Conservation (phyloP, 1,284 basidiomycete genomes). For the Meripilus lineatus region DNA sequence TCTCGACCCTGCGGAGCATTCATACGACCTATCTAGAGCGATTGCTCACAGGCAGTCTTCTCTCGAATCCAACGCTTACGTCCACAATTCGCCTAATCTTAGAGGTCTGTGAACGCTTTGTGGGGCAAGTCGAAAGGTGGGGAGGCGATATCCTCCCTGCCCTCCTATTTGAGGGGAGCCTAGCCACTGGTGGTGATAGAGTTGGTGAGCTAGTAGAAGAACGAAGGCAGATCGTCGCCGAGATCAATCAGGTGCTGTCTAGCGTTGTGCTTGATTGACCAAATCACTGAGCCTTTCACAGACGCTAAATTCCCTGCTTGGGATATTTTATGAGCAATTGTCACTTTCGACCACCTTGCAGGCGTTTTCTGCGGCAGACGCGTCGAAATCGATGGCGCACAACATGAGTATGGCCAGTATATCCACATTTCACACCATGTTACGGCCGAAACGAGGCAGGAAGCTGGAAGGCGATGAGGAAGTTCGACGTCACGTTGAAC, state of each 20-base stretch:
- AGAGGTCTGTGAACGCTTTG: constrained; percentile 80
- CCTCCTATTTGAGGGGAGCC: constrained; percentile 73
- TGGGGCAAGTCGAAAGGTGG: constrained; percentile 84
- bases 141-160: constrained; percentile 88
- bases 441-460: constrained; percentile 41
- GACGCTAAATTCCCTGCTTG: constrained; percentile 58
- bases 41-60: constrained; percentile 73
- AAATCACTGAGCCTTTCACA: constrained; percentile 22
- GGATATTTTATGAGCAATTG: constrained; percentile 75
- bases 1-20: constrained; percentile 76
- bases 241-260: constrained; percentile 63
- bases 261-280: constrained; percentile 8
- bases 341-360: constrained; percentile 69
- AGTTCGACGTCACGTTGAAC: constrained; percentile 75
- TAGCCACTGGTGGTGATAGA: constrained; percentile 46
- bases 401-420: constrained; percentile 57
- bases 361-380: constrained; percentile 56
- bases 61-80: constrained; percentile 64
- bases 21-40: constrained; percentile 81
- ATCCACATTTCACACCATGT: constrained; percentile 47
- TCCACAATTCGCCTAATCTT: constrained; percentile 67
- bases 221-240: constrained; percentile 58
- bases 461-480: constrained; percentile 53
- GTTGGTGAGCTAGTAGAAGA: constrained; percentile 71
- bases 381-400: constrained; percentile 64